Percentiles rank a stretch among this genome's conserved stretches.
phyloP scores from a whole-genome alignment of 306 rosid species.

The Morella rubra region DNA sequence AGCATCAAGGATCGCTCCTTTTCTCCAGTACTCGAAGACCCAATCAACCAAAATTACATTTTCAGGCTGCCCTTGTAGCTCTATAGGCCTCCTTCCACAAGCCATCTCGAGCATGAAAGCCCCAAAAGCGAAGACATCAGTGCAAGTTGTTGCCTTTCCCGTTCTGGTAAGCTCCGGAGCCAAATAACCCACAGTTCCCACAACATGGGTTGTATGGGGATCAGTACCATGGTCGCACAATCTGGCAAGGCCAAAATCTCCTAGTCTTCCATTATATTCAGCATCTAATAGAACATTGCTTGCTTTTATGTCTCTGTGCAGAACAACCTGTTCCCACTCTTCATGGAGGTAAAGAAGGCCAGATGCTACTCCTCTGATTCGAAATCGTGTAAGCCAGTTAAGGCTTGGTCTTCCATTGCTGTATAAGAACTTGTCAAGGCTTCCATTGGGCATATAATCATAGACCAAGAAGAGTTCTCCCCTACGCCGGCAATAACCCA shows the following conservation, averaged over 20 bases:
- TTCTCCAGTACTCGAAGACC: neutral
- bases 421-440: neutral
- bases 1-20: neutral
- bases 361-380: neutral
- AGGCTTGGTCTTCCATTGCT: neutral
- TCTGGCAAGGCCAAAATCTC: slow-evolving; percentile 1
- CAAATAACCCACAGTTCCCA: slow-evolving; percentile 1
- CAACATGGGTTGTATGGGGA: neutral
- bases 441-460: slow-evolving; percentile 1
- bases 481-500: neutral
- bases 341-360: neutral
- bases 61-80: neutral
- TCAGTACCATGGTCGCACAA: slow-evolving; percentile 1
- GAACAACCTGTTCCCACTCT: neutral
- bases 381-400: neutral
- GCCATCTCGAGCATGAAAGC: slow-evolving; percentile 5
- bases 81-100: slow-evolving; percentile 5
- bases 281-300: neutral
- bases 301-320: neutral
- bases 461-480: neutral
- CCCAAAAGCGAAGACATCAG: slow-evolving; percentile 3
- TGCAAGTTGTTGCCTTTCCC: neutral
- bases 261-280: neutral
- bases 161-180: neutral
- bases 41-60: neutral